These are phyloP conservation scores for Scedosporium apiospermum DNA, from an alignment of 2,329 filamentous ascomycete genomes.

Conservation along the genomic window DNA sequence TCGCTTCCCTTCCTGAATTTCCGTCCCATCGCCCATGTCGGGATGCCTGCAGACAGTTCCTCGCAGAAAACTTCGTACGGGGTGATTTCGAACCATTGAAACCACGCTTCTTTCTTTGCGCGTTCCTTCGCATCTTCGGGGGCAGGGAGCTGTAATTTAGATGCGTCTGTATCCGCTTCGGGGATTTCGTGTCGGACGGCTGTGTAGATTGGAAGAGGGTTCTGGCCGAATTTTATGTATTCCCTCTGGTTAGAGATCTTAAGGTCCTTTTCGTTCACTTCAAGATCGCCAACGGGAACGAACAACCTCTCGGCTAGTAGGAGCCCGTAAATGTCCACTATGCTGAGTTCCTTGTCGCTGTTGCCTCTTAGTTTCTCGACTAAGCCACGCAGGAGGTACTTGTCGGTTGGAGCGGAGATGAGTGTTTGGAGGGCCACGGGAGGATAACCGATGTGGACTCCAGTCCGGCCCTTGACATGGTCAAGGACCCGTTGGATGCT, in stretches of 20 bases:
- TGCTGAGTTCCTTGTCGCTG: constrained; percentile 66
- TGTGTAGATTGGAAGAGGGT: constrained; percentile 90
- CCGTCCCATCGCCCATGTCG: constrained; percentile 85
- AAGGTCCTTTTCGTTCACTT: constrained; percentile 57
- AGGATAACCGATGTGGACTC: constrained; percentile 86
- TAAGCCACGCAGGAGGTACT: constrained; percentile 75
- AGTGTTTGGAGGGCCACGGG: constrained; percentile 73
- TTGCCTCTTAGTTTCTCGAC: constrained; percentile 89
- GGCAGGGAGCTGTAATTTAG: neutral
- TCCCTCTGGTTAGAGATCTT: constrained; percentile 82
- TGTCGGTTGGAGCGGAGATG: constrained; percentile 85
- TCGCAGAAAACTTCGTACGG: constrained; percentile 95
- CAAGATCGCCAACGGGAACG: constrained; percentile 70
- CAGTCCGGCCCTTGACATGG: constrained; percentile 77
- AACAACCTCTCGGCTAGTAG: constrained; percentile 75
- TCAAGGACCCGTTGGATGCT: constrained; percentile 63
- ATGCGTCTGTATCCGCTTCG: constrained; percentile 20
- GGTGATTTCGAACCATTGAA: constrained; percentile 95
- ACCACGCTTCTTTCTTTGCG: constrained; percentile 65
- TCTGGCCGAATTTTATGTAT: constrained; percentile 65
- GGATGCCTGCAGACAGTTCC: constrained; percentile 83
- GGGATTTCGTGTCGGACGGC: constrained; percentile 95
- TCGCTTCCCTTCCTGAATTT: constrained; percentile 67
- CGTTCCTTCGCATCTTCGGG: constrained; percentile 39
- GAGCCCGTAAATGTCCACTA: constrained; percentile 89